Percentiles rank a stretch among this genome's conserved stretches.
Evolutionary conservation across 768 basidiomycete genomes (phyloP).

Genomic region (Suillus subalutaceus): DNA sequence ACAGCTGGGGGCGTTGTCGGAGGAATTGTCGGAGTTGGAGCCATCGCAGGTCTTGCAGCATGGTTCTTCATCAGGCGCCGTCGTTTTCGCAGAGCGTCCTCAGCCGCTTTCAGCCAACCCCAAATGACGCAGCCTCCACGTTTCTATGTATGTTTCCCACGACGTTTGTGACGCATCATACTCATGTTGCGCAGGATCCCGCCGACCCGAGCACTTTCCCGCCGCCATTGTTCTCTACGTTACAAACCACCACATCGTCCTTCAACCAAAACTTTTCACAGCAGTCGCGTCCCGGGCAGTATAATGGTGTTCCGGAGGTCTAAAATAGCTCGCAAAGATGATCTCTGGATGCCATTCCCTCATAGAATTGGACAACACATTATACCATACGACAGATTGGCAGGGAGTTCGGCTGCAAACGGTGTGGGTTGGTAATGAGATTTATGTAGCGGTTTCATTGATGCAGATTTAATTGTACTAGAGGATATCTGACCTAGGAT

Average conservation of each 20-base stretch:
- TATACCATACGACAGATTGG: not conserved
- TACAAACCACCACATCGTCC: slow-evolving; percentile 9
- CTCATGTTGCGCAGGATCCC: slow-evolving; percentile 28
- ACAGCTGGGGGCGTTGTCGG: slow-evolving; percentile 52
- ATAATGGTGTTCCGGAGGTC: slow-evolving; percentile 30
- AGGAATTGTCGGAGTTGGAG: slow-evolving; percentile 42
- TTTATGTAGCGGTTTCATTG: not conserved
- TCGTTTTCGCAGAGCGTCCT: slow-evolving; percentile 24
- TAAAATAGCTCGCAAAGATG: slow-evolving; percentile 11
- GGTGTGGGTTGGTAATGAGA: not conserved
- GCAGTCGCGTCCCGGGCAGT: slow-evolving; percentile 15
- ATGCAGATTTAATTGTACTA: not conserved
- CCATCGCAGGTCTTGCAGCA: slow-evolving; percentile 40
- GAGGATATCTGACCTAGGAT: not conserved
- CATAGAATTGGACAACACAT: no score
- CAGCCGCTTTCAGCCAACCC: slow-evolving; percentile 13
- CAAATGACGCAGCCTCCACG: slow-evolving; percentile 23
- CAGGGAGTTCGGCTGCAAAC: not conserved
- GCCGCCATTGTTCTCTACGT: slow-evolving; percentile 18
- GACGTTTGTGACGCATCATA: not conserved
- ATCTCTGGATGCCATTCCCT: not conserved
- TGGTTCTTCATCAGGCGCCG: slow-evolving; percentile 41
- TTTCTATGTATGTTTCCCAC: slow-evolving; percentile 29
- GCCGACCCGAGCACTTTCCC: slow-evolving; percentile 42
- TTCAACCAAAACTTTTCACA: slow-evolving; percentile 8